phyloP scores from a whole-genome alignment of 371 early-diverging fungal genomes.

The Actinomortierella wolfii region DNA sequence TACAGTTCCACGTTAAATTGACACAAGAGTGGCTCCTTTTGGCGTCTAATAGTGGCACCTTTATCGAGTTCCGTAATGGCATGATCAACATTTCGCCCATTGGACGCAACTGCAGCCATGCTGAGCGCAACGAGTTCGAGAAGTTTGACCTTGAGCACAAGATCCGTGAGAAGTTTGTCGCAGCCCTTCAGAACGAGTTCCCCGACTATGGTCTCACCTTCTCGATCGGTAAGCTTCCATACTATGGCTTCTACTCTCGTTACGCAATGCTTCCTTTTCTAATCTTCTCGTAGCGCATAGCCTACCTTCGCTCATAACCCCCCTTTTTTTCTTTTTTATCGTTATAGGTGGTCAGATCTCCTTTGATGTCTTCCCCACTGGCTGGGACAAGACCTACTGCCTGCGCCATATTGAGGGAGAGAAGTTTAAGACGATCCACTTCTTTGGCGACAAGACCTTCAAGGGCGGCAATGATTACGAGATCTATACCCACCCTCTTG shows the following conservation, averaged over 20 bases:
- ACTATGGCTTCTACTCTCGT: too few relatives aligned
- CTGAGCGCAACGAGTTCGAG: constrained; percentile 96
- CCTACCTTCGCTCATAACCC: too few relatives aligned
- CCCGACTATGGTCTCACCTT: constrained; percentile 88
- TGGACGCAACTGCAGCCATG: constrained; percentile 95
- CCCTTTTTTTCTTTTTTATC: neutral
- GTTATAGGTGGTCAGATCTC: constrained; percentile 94
- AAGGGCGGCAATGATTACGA: constrained; percentile 99
- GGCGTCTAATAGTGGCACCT: constrained; percentile 83
- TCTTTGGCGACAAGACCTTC: constrained; percentile 99
- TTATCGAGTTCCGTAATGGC: constrained; percentile 99
- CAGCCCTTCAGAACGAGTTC: constrained; percentile 86
- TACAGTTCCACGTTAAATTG: too few relatives aligned
- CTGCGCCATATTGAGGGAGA: constrained; percentile 90
- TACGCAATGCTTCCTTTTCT: too few relatives aligned
- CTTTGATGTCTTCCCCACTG: constrained; percentile 99
- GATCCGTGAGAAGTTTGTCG: constrained; percentile 89
- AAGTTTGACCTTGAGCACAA: constrained; percentile 86
- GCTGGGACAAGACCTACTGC: constrained; percentile 99
- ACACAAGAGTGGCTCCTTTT: too few relatives aligned
- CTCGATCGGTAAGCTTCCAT: constrained; percentile 82
- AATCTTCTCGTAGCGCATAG: too few relatives aligned
- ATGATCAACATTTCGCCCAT: constrained; percentile 99
- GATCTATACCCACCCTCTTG: constrained; percentile 87
- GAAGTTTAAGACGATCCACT: constrained; percentile 92